Base-by-base conservation (phyloP, 2,329 filamentous ascomycete species). In the Fusarium tanahbumbuense region DNA sequence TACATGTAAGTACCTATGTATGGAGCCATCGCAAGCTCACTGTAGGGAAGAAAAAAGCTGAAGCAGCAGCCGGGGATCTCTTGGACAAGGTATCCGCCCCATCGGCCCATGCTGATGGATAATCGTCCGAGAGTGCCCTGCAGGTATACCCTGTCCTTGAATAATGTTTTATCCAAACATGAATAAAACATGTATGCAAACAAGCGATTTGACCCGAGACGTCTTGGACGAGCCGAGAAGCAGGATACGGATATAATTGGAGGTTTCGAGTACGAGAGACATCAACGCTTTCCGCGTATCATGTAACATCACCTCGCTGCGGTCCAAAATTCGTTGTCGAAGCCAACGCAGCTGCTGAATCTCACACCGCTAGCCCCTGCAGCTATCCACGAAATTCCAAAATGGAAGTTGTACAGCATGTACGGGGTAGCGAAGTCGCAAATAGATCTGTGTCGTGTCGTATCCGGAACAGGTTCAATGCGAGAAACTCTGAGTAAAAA, bases 51-150 rank as follows among this genome's bases (percentile, higher is more conserved):
- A 65, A 53, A 30, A n/a, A 30, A 40, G 18, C 25, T 49, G 44
- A 25, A 44, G 40, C 28, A 45, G 47, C 47, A 32, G 32, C 54
- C 40, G 40, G 45, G 56, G 47, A 59, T 54, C 56, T 67, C 30
- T 68, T 63, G 49, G 71, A 68, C 42, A 45, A 60, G 60, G 58
- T 61, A 62, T 66, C 58, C 69, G 64, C 57, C 63, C 30, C 52
- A 75, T 75, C 72, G 60, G 65, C 71, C 68, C 73, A 75, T 75
- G 61, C 71, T 59, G 53, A 56, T 60, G 64, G 64, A 71, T 59
- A 73, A 76, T 75, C 73, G 67, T 60, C 68, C 68, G 73, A 75
- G 73, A 75, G 71, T 57, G 41, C 42, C 64, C 60, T 70, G 70
- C 70, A 73, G 63, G 67, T 56, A 45, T 58, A 64, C 55, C 61